Base-by-base conservation (phyloP, 116 monocot genomes). In the Trichopus zeylanicus region DNA sequence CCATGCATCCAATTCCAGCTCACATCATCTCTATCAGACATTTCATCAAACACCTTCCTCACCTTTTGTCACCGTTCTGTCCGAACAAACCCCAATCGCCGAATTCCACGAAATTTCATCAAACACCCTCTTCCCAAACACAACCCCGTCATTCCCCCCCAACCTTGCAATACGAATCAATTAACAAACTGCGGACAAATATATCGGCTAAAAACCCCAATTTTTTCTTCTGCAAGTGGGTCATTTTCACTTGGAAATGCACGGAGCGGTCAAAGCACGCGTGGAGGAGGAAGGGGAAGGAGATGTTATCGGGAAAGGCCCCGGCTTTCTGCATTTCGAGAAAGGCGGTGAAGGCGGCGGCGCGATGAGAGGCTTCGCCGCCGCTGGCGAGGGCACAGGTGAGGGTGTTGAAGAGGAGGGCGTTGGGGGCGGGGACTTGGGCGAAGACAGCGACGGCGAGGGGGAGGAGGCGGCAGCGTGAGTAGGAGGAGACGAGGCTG, bases 61-160 rank as follows among this genome's bases (percentile, higher is more conserved):
- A 79, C 93, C 30, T 74, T 62, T 0, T 1, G 18, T 27, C 81
- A 3, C 15, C 79, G 64, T 3, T 77, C 84, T 7, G 55, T 48
- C 18, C 74, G 73, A 6, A 72, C 73, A 51, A 84, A 26, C 15
- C 79, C 93, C 1, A 26, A 88, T 31, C 67, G 85, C 67, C 11
- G 93, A 74, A 51, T 93, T 93, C 85, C 85, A 88, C 1, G 75
- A 74, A 20, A 93, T 93, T 70, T 48, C 66, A 22, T 76, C 81
- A 49, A 92, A 92, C 66, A 92, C 29, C 63, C 74, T 78, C 60
- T 31, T 24, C 0, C 84, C 81, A 6, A 46, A 15, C 19, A 1
- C 74, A 0, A 9, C 46, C 0, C 65, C 63, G 5, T 27, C 31
- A n/a, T n/a, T n/a, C 30, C n/a, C 33, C n/a, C 7, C 81, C 77